Percentiles rank a stretch among this genome's conserved stretches.
phyloP scores from a whole-genome alignment of 139 green algal species.

The Haematococcus lacustris region DNA sequence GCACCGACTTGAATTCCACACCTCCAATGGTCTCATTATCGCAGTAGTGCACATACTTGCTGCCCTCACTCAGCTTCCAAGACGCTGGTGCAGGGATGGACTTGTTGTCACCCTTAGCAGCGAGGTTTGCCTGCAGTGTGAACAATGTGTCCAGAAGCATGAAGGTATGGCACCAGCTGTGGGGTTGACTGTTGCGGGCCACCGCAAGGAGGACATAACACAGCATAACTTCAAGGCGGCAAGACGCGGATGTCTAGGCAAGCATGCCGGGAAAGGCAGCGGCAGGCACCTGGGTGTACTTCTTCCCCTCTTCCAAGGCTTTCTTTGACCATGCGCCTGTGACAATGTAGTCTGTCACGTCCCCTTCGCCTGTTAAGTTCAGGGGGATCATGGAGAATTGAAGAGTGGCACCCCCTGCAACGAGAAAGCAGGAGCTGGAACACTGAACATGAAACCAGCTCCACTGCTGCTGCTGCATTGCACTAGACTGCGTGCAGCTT shows the following conservation, averaged over 20 bases:
- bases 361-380: slow-evolving; percentile 68
- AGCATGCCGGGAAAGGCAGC: no score
- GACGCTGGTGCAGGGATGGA: slow-evolving; percentile 54
- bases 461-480: no score
- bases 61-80: slow-evolving; percentile 77
- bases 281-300: slow-evolving; percentile 63
- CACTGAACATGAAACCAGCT: no score
- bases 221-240: no score
- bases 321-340: slow-evolving; percentile 68
- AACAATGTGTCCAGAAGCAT: no score
- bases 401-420: slow-evolving; percentile 74
- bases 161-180: no score
- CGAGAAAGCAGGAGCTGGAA: not conserved
- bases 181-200: no score
- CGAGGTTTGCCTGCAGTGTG: slow-evolving; percentile 71
- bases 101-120: slow-evolving; percentile 82
- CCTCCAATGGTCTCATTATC: slow-evolving; percentile 99
- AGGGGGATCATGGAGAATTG: slow-evolving; percentile 92
- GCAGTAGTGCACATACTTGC: slow-evolving; percentile 96
- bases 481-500: no score
- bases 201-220: no score
- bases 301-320: slow-evolving; percentile 77
- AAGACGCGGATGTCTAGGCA: no score
- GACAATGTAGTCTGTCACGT: slow-evolving; percentile 85
- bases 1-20: slow-evolving; percentile 93